Conservation (phyloP, 2,329 filamentous ascomycete species). For the Zymoseptoria ardabiliae region DNA sequence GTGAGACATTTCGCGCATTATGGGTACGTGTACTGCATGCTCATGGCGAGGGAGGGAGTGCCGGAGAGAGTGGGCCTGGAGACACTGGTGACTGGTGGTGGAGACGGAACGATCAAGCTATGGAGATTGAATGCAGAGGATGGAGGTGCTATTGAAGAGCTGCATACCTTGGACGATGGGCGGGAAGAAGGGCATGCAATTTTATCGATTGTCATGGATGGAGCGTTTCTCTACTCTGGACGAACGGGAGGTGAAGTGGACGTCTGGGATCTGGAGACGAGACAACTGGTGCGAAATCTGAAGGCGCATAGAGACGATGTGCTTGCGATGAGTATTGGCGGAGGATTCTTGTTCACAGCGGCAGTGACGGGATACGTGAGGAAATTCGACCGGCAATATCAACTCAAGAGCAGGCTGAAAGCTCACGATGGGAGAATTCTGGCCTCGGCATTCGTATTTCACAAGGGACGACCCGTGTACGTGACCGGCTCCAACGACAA, state of each 20-base stretch:
- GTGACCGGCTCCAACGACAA: constrained; percentile 93
- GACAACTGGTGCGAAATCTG: constrained; percentile 80
- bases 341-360: constrained; percentile 78
- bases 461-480: constrained; percentile 69
- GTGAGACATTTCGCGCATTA: constrained; percentile 87
- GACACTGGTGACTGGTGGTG: constrained; percentile 81
- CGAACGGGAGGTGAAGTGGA: constrained; percentile 83
- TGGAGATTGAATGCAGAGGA: constrained; percentile 65
- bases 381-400: constrained; percentile 75
- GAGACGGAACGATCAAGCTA: constrained; percentile 90
- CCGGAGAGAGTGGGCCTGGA: constrained; percentile 65
- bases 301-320: constrained; percentile 75
- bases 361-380: constrained; percentile 71
- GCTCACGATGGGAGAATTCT: constrained; percentile 84
- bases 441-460: constrained; percentile 67
- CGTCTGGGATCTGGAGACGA: constrained; percentile 93
- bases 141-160: constrained; percentile 58
- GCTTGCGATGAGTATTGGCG: constrained; percentile 77
- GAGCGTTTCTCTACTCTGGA: constrained; percentile 86
- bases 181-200: constrained; percentile 53
- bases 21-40: constrained; percentile 95
- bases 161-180: constrained; percentile 59
- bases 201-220: constrained; percentile 76
- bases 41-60: constrained; percentile 68
- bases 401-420: constrained; percentile 68